Evolutionary conservation across 2,329 filamentous ascomycete species (phyloP), one percentile per base, ranked within the genome.

Genomic region (Chaetoscypha palmicola): DNA sequence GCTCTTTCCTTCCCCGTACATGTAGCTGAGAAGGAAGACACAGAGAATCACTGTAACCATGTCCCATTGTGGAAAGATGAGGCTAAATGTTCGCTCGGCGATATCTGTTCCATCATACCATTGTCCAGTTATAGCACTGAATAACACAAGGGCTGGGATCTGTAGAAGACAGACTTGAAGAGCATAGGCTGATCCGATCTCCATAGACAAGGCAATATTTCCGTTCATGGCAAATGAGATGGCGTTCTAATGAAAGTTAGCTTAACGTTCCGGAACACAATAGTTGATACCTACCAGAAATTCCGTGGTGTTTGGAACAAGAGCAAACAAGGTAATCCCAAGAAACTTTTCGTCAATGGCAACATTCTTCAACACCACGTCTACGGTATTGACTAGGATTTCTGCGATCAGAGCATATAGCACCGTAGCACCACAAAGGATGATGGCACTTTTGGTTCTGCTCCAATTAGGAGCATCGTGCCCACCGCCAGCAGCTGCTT

Each of bases 211-310:
- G 0, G 92, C 92, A 64, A 98, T 97, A 64, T 98, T 98, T 48
- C 92, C 92, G 61, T 98, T 97, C 91, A 98, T 98, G 42, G 92
- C 92, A 63, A 98, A 98, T 0, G 90, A 96, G 47, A 98, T 98
- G 62, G 91, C 92, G 66, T 98, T 98, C 81, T 60, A 40, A 41
- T 28, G 30, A 35, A 44, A 30, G 41, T 59, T 44, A 59, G 53
- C 28, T 26, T 23, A 4, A 23, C 5, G 38, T 41, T 42, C 23
- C 16, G 24, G 10, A 12, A 16, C 38, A 45, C 12, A 24, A 12
- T 20, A 9, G 5, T 5, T 20, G 14, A 28, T 17, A 66, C 81
- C 68, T 74, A 91, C 85, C 71, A 98, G 65, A 62, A 98, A 98
- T 62, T 98, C 92, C 1, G 92, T 98, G 1, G 92, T 97, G 68